Conservation (phyloP, 306 rosid species). For the Pachyrhizus erosus region DNA sequence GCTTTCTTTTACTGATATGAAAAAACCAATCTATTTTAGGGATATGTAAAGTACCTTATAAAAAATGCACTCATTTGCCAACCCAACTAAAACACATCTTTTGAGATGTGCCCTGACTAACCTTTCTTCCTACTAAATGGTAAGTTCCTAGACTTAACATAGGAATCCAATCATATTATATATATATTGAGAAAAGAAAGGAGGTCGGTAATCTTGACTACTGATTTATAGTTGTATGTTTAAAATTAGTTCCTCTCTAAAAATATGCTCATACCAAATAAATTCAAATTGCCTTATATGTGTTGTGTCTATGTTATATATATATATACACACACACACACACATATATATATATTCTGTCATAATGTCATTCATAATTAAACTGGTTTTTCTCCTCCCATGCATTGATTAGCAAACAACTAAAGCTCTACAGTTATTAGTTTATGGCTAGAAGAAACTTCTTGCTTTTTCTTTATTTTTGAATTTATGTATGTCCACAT, state of each 20-base stretch:
- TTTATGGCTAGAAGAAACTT: not conserved
- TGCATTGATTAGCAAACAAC: not conserved
- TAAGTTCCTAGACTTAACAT: slow-evolving; percentile 26
- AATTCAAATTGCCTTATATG: not conserved
- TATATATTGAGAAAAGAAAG: not conserved
- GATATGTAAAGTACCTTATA: slow-evolving; percentile 35
- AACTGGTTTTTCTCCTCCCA: not conserved
- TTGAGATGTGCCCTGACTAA: slow-evolving; percentile 43
- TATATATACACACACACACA: too few relatives aligned
- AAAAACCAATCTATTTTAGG: slow-evolving; percentile 20
- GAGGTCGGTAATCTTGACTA: not conserved
- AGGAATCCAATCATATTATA: not conserved
- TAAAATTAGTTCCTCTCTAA: not conserved
- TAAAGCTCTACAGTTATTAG: not conserved
- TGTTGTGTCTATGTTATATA: not conserved
- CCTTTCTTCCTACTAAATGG: slow-evolving; percentile 5
- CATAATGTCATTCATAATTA: not conserved
- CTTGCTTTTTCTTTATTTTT: not conserved
- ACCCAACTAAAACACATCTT: slow-evolving; percentile 40
- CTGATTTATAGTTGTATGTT: not conserved
- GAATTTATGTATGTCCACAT: not conserved
- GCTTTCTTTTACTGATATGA: slow-evolving; percentile 18
- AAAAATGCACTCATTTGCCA: slow-evolving; percentile 35
- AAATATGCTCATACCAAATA: not conserved
- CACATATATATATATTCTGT: not conserved